phyloP scores from a whole-genome alignment of 2,329 filamentous ascomycete species.

The Ceratocystis albifundus region DNA sequence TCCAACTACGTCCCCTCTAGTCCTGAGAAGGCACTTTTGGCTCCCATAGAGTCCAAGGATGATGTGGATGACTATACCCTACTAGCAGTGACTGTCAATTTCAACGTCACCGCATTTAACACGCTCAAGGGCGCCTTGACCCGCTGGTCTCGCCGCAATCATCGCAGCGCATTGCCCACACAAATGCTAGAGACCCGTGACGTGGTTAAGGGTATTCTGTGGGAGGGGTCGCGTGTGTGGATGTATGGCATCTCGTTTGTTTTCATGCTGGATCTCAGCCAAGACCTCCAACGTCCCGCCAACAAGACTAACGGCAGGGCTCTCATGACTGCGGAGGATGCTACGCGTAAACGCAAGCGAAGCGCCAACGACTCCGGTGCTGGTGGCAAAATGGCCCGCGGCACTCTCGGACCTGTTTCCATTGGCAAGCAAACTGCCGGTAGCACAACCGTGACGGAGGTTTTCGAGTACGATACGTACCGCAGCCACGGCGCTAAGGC shows the following conservation, averaged over 20 bases:
- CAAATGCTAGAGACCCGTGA: conserved; percentile 66
- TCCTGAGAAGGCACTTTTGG: conserved; percentile 25
- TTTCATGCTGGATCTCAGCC: conserved; percentile 79
- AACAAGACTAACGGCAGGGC: conserved; percentile 25
- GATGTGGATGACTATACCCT: conserved; percentile 39
- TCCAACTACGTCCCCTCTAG: conserved; percentile 37
- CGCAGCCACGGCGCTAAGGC: conserved; percentile 22
- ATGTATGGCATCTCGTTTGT: conserved; percentile 77
- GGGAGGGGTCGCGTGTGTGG: conserved; percentile 72
- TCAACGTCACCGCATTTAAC: conserved; percentile 65
- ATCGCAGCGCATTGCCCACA: conserved; percentile 58
- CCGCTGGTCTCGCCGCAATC: conserved; percentile 77
- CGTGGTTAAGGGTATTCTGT: conserved; percentile 70
- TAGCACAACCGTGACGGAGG: conserved; percentile 17
- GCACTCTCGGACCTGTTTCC: conserved; percentile 36
- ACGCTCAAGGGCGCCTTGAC: conserved; percentile 64
- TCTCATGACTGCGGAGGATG: conserved; percentile 25
- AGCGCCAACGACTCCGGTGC: conserved; percentile 39
- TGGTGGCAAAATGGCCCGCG: conserved; percentile 41
- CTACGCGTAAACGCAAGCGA: conserved; percentile 45
- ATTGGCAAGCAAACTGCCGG: conserved; percentile 32
- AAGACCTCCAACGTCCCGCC: conserved; percentile 46
- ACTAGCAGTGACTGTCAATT: conserved; percentile 42
- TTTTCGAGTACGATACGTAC: conserved; percentile 22
- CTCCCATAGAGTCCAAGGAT: conserved; percentile 25